These are phyloP conservation scores for Colletotrichum incanum DNA, from an alignment of 2,329 filamentous ascomycete species.

Conservation along the genomic window DNA sequence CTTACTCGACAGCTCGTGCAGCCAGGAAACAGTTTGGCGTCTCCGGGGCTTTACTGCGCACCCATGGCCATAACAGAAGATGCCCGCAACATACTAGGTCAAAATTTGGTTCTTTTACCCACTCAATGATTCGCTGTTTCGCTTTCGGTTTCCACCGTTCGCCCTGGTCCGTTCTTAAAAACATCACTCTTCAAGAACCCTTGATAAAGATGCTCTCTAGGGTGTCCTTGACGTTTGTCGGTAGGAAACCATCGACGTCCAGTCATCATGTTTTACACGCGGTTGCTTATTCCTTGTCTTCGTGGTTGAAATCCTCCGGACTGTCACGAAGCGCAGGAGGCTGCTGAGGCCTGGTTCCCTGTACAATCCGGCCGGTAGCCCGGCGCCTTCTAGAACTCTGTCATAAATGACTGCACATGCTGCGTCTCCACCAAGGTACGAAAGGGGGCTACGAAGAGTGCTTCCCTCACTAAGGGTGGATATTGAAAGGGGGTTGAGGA, in stretches of 20 bases:
- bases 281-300: slow-evolving; percentile 10
- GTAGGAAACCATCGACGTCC: slow-evolving; percentile 15
- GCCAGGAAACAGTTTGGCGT: slow-evolving; percentile 23
- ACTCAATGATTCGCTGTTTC: background rate
- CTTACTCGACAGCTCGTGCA: slow-evolving; percentile 27
- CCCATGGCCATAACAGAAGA: slow-evolving; percentile 13
- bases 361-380: slow-evolving; percentile 3
- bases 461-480: background rate
- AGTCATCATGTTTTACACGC: background rate
- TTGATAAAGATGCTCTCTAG: background rate
- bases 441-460: slow-evolving; percentile 6
- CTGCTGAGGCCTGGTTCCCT: background rate
- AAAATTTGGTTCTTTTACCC: slow-evolving; percentile 28
- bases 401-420: slow-evolving; percentile 35
- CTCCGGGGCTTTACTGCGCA: slow-evolving; percentile 27
- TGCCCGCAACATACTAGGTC: slow-evolving; percentile 14
- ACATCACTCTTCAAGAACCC: slow-evolving; percentile 3
- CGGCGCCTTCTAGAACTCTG: slow-evolving; percentile 20
- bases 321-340: slow-evolving; percentile 21
- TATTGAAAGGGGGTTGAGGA: slow-evolving; percentile 2
- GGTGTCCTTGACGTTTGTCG: background rate
- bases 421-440: slow-evolving; percentile 23
- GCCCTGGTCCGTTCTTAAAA: background rate
- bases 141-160: slow-evolving; percentile 3
- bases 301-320: slow-evolving; percentile 7